Evolutionary conservation across 2,329 filamentous ascomycete genomes (phyloP), one percentile per base, ranked within the genome.

Genomic region (Tolypocladium paradoxum): DNA sequence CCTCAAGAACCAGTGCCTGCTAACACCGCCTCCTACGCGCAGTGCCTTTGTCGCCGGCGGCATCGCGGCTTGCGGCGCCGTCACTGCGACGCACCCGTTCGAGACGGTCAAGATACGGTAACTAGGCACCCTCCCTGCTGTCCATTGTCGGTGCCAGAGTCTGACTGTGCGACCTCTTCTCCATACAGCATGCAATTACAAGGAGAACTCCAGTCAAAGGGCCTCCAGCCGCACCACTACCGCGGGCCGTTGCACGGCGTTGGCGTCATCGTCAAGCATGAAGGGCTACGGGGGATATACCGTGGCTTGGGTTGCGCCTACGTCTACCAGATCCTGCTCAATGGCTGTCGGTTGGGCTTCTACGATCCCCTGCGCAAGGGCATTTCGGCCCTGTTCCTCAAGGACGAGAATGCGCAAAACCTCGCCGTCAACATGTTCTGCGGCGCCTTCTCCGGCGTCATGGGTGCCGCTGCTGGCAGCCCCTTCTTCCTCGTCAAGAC

Each of bases 401-500:
- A 81, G 56, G 86, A 95, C 67, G 68, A 81, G 34, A 77, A 78
- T n/a, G 79, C 85, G 31, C 93, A 99, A 70, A 92, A 84, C 60
- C 79, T 97, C 54, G 87, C 83, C 36, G 81, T 97, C 71, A 99
- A 99, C 74, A 90, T 99, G 76, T 86, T 96, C 68, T 87, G 90
- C 53, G 93, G 93, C 61, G 93, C 93, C 22, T 76, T 82, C 14
- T 96, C 90, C 3, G 93, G 93, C 52, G 83, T 99, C 57, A 80
- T 99, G 54, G 93, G 93, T 59, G 93, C 92, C 9, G 88, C 88
- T n/a, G 87, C 88, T 24, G 93, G 92, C 38, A 95, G 89, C 52
- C 93, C 93, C 2, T 97, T 99, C 73, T 99, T 99, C 79, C 82
- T 99, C 52, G 87, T 97, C 68, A 99, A 99, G 77, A 99, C 93